A percentile compares a stretch with the other conserved stretches of the same genome.
Conservation (phyloP, 345 rosid species). For the Raphanus raphanistrum region DNA sequence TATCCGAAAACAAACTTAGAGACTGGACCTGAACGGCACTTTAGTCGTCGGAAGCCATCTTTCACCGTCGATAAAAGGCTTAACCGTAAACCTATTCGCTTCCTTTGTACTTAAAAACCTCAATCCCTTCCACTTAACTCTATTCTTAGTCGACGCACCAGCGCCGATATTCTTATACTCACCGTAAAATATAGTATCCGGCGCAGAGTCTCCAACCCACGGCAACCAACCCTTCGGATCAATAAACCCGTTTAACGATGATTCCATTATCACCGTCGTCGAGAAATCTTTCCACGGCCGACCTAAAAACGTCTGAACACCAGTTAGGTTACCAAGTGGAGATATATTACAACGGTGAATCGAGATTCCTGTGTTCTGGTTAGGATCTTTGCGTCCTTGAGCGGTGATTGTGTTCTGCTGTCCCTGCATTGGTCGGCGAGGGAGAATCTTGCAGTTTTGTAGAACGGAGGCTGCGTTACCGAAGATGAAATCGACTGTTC, state of each 20-base stretch:
- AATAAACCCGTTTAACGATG: constrained; percentile 52
- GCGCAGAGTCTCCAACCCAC: constrained; percentile 66
- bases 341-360: constrained; percentile 65
- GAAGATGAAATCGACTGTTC: constrained; percentile 83
- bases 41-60: constrained; percentile 54
- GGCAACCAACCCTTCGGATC: constrained; percentile 68
- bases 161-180: constrained; percentile 60
- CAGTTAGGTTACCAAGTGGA: constrained; percentile 50
- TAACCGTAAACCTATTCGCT: constrained; percentile 55
- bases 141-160: constrained; percentile 51
- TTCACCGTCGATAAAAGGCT: constrained; percentile 51
- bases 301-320: constrained; percentile 55
- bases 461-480: constrained; percentile 78
- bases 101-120: constrained; percentile 41
- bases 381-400: constrained; percentile 69
- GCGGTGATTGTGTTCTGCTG: constrained; percentile 77
- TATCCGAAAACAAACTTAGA: constrained; percentile 31
- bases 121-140: constrained; percentile 78
- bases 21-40: constrained; percentile 46
- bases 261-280: constrained; percentile 52
- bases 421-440: constrained; percentile 58
- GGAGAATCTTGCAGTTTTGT: constrained; percentile 64
- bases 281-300: constrained; percentile 79
- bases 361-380: constrained; percentile 73
- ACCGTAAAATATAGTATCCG: constrained; percentile 62